A percentile compares a stretch with the other conserved stretches of the same genome.
These are phyloP conservation scores for Castanospermum australe DNA, from an alignment of 306 rosid species.

Conservation along the genomic window DNA sequence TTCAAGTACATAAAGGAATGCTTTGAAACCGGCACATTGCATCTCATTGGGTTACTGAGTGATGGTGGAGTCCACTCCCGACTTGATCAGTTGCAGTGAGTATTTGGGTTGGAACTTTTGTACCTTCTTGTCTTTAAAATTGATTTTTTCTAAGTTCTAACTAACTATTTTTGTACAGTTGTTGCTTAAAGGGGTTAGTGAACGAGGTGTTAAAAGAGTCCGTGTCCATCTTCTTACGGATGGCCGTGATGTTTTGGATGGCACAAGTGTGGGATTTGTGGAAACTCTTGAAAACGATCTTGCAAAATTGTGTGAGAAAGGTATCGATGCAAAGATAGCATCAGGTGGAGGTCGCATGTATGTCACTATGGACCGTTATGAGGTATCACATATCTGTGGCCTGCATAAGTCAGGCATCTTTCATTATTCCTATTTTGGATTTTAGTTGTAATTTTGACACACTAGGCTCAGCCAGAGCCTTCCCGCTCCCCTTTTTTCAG, in stretches of 20 bases:
- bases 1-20: no score
- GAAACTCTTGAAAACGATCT: slow-evolving; percentile 86
- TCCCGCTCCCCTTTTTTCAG: background rate
- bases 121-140: background rate
- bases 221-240: slow-evolving; percentile 93
- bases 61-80: slow-evolving; percentile 82
- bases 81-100: slow-evolving; percentile 62
- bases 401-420: background rate
- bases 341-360: slow-evolving; percentile 99
- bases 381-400: slow-evolving; percentile 41
- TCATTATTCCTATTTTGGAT: background rate
- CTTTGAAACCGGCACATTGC: slow-evolving; percentile 57
- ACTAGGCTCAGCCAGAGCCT: background rate
- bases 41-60: slow-evolving; percentile 69
- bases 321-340: slow-evolving; percentile 86
- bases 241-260: slow-evolving; percentile 99
- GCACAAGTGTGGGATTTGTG: slow-evolving; percentile 84
- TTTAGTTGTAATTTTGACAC: background rate
- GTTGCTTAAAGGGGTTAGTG: slow-evolving; percentile 81
- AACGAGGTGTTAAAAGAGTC: slow-evolving; percentile 77
- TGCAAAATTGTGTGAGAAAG: slow-evolving; percentile 65
- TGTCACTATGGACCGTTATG: slow-evolving; percentile 97
- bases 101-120: background rate
- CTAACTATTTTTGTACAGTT: slow-evolving; percentile 47
- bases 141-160: background rate